Evolutionary conservation across 1,139 yeast species (phyloP), one percentile per base, ranked within the genome.

Genomic region (Sugiyamaella xylanicola): DNA sequence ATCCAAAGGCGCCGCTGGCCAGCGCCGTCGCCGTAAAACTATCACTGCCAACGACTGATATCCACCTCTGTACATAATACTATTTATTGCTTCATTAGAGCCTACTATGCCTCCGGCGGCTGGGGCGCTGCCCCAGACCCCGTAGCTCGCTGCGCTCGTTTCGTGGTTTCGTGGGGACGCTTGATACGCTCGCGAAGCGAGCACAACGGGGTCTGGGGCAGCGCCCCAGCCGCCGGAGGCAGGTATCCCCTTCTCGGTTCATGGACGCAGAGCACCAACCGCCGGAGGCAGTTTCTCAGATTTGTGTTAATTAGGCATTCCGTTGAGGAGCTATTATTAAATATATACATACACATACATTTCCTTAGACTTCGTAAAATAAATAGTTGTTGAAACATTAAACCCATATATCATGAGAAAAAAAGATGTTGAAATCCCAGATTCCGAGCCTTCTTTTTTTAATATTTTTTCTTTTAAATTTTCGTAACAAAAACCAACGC

Each of bases 371-470:
- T 47, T 53, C 46, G 45, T 39, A 51, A 27, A 53, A 54, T 54
- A 54, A 54, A 54, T 53, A 59, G 61, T 61, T 61, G 65, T 61
- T 59, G 65, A 61, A 61, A 60, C 65, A 62, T 61, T 56, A 56
- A 27, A 51, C 46, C 52, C 52, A 48, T 39, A 48, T 39, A 48
- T 51, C 51, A 47, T 53, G 46, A 52, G 56, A 42, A 57, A 52
- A 59, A 56, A 60, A 56, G 60, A 61, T 63, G 66, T 63, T 63
- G 66, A 63, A 63, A 63, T 62, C 65, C 60, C 62, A 59, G 59
- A 56, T 59, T 53, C 51, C 52, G 45, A 48, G 52, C 37, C 41
- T 48, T 48, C 37, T 48, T 46, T 21, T 46, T 46, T 27, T 37
- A 29, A n/a, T 48, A 25, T 15, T 27, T 48, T 48, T 48, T 32